These are phyloP conservation scores for Balakata baccata DNA, from an alignment of 345 rosid genomes.

Conservation along the genomic window DNA sequence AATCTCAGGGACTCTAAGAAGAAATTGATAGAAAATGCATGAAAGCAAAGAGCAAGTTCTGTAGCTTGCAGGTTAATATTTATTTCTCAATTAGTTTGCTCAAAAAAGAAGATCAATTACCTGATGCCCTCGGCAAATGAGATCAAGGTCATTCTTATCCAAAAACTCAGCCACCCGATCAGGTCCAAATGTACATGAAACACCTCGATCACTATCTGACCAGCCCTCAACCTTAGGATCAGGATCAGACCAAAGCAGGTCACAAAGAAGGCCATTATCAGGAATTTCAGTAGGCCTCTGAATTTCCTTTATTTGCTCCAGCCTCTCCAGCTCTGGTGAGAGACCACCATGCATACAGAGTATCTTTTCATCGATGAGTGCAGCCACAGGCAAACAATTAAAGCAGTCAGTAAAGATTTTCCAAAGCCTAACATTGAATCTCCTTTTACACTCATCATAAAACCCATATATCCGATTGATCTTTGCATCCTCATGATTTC, in stretches of 20 bases:
- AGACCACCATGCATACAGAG: slow-evolving; percentile 98
- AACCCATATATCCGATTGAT: slow-evolving; percentile 93
- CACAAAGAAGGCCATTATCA: slow-evolving; percentile 88
- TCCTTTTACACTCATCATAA: slow-evolving; percentile 95
- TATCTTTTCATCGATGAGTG: slow-evolving; percentile 82
- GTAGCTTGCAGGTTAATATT: background rate
- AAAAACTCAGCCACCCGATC: slow-evolving; percentile 76
- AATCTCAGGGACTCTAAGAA: background rate
- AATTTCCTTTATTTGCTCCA: slow-evolving; percentile 76
- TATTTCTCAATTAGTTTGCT: background rate
- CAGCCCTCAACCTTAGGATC: slow-evolving; percentile 67
- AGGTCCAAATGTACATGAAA: slow-evolving; percentile 89
- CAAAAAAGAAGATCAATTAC: slow-evolving; percentile 30
- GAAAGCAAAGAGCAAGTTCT: background rate
- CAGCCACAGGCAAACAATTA: slow-evolving; percentile 89
- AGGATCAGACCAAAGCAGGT: slow-evolving; percentile 98
- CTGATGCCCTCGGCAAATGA: slow-evolving; percentile 98
- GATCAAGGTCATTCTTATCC: slow-evolving; percentile 90
- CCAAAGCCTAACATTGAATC: slow-evolving; percentile 95
- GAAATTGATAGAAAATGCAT: background rate
- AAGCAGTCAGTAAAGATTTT: slow-evolving; percentile 92
- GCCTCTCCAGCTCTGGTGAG: slow-evolving; percentile 67
- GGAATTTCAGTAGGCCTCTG: slow-evolving; percentile 89
- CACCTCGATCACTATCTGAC: slow-evolving; percentile 86
- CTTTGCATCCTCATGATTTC: slow-evolving; percentile 98